Base-by-base conservation (phyloP, 768 basidiomycete species). In the Phanerodontia chrysosporium region DNA sequence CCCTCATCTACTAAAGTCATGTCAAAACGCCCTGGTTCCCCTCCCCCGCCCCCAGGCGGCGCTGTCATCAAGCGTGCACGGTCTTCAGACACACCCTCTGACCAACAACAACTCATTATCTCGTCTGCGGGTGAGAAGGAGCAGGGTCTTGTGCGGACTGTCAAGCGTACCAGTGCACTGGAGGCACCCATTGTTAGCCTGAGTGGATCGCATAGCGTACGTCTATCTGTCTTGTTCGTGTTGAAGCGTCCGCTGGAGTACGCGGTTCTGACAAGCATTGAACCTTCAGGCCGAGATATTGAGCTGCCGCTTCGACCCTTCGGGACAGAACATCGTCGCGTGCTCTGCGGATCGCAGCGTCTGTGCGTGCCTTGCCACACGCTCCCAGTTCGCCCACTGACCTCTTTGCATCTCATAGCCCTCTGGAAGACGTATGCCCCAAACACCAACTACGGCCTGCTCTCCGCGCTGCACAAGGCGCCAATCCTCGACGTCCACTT, bases 181-280 rank as follows among this genome's bases (percentile, higher is more conserved):
- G 89, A 93, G 65, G 94, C 95, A 45, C 97, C 97, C 28, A 98
- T 99, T 67, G 85, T 98, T 67, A 90, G 90, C 66, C 77, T 99
- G 62, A 80, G 85, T 16, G 92, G 96, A 1, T 87, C 94, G 4
- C 94, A 97, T 74, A 81, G 85, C 51, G 91, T 95, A 73, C 66
- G 89, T 77, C 8, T 45, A 21, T 9, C 12, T 16, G 28, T 25
- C 55, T 7, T 56, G 21, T 29, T 28, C 45, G 32, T 56, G 21
- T 42, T 18, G 39, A 42, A 42, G 4, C 27, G 12, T 42, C 7
- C 16, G 21, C 21, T 14, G 18, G 27, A 52, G 32, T 46, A 45
- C 44, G 18, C 39, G 18, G 18, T 42, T 4, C 39, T 42, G 39
- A 30, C 27, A 51, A 27, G n/a, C 21, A 28, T 55, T 25, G 24